Percentiles rank a stretch among this genome's conserved stretches.
phyloP scores from a whole-genome alignment of 768 basidiomycete species.

The Hemileccinum rubropunctum region DNA sequence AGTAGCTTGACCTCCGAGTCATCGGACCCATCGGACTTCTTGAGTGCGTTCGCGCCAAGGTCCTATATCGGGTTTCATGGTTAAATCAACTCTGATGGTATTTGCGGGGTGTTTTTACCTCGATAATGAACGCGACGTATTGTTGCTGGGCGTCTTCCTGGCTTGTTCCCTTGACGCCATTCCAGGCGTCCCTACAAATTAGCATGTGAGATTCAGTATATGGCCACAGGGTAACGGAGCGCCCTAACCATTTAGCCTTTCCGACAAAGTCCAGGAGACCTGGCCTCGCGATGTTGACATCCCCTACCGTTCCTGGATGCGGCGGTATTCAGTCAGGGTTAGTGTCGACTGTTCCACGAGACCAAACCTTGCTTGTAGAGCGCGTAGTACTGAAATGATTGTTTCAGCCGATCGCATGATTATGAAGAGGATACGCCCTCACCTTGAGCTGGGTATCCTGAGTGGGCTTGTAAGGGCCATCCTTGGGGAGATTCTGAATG shows the following conservation, averaged over 20 bases:
- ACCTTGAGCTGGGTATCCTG: slow-evolving; percentile 79
- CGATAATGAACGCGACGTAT: slow-evolving; percentile 75
- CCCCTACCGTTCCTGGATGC: slow-evolving; percentile 66
- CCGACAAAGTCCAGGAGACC: slow-evolving; percentile 84
- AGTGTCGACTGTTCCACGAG: neutral
- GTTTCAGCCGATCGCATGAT: slow-evolving; percentile 9
- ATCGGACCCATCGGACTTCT: slow-evolving; percentile 48
- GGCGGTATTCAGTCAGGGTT: neutral
- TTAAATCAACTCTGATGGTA: neutral
- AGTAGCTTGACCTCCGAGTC: slow-evolving; percentile 53
- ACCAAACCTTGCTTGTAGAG: slow-evolving; percentile 87
- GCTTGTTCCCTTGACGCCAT: slow-evolving; percentile 61
- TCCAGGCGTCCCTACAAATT: slow-evolving; percentile 82
- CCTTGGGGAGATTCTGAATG: slow-evolving; percentile 63
- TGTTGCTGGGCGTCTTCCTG: slow-evolving; percentile 67
- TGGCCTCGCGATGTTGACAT: slow-evolving; percentile 61
- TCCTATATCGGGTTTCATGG: slow-evolving; percentile 39
- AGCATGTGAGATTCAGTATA: neutral
- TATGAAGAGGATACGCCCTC: slow-evolving; percentile 30
- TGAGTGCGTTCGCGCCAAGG: slow-evolving; percentile 44
- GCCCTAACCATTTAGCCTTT: slow-evolving; percentile 81
- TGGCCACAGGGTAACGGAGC: neutral
- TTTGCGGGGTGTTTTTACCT: slow-evolving; percentile 42
- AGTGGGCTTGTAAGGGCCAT: slow-evolving; percentile 68
- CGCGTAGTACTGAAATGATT: slow-evolving; percentile 73